Base-by-base conservation (phyloP, 805 yeast species). In the Candida manassasensis region DNA sequence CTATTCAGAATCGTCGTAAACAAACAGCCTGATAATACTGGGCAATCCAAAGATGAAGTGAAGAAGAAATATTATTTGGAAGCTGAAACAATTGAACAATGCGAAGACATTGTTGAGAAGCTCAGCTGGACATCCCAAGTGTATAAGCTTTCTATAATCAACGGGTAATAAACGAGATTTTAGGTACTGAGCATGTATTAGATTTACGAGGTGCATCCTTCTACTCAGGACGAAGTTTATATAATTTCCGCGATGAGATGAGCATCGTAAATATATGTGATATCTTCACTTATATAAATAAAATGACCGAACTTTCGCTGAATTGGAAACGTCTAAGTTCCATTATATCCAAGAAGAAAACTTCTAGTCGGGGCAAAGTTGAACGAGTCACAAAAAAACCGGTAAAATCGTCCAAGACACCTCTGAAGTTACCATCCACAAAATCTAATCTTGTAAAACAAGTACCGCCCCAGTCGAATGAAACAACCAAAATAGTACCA, bases 41-140 rank as follows among this genome's bases (percentile, higher is more conserved):
- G 50, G 1, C 45, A 50, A 2, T 37, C 37, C 17, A 12, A 29
- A 6, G 45, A 40, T 18, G 71, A 72, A 2, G 82, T 84, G 2
- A 75, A 82, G 21, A 88, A 89, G 55, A 76, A 93, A 48, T 89
- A 90, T 55, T 94, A 87, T 48, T 71, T 90, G 38, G 97, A 89
- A 49, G 93, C 96, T 0, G 66, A 67, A 4, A 73, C 69, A 29
- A 63, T 70, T 0, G 53, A 55, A 2, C 83, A 83, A 39, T 77
- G 93, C 30, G 70, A 68, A 24, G 95, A 84, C 42, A 89, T 90
- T 36, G 82, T 90, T 6, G 64, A 72, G n/a, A 81, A 81, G 47
- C 67, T 90, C 31, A 70, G 71, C 32, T 69, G 73, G 50, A 68
- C 84, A 21, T 61, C 75, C 24, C 70, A 68, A 34, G 76, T 79